A percentile compares a stretch with the other conserved stretches of the same genome.
phyloP scores from a whole-genome alignment of 1,139 yeast genomes.

The Debaryomyces fabryi region DNA sequence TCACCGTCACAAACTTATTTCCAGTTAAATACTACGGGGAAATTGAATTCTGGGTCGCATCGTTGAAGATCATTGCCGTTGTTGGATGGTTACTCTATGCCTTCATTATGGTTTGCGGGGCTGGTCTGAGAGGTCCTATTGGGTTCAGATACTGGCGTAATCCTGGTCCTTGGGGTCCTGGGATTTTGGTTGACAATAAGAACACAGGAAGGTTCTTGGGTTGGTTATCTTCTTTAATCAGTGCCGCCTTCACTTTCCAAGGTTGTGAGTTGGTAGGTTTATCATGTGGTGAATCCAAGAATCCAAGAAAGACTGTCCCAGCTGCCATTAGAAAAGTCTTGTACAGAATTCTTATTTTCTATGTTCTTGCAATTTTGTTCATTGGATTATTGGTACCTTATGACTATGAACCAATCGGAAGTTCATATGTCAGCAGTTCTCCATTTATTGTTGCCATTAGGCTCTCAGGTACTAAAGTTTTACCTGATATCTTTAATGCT shows the following conservation, averaged over 20 bases:
- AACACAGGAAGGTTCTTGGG: slow-evolving; percentile 65
- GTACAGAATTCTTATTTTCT: slow-evolving; percentile 77
- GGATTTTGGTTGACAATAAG: slow-evolving; percentile 45
- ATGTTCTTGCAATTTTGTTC: slow-evolving; percentile 77
- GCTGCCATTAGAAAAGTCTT: slow-evolving; percentile 82
- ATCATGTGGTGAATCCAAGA: slow-evolving; percentile 84
- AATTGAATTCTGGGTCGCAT: slow-evolving; percentile 55
- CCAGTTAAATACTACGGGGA: slow-evolving; percentile 52
- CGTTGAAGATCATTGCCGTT: slow-evolving; percentile 68
- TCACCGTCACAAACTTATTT: slow-evolving; percentile 38
- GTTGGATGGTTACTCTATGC: slow-evolving; percentile 72
- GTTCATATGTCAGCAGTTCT: slow-evolving; percentile 38
- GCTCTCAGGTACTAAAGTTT: slow-evolving; percentile 68
- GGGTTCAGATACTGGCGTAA: slow-evolving; percentile 91
- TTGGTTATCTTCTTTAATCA: slow-evolving; percentile 63
- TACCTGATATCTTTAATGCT: slow-evolving; percentile 77
- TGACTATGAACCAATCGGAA: slow-evolving; percentile 53
- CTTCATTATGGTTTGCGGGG: slow-evolving; percentile 73
- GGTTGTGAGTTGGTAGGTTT: slow-evolving; percentile 86
- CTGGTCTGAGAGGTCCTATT: slow-evolving; percentile 66
- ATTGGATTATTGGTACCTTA: slow-evolving; percentile 84
- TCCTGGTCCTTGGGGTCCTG: slow-evolving; percentile 87
- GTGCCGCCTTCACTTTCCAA: slow-evolving; percentile 78
- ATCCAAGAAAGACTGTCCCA: slow-evolving; percentile 83
- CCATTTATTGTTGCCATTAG: slow-evolving; percentile 61